Evolutionary conservation across 495 filamentous ascomycete species (phyloP), one percentile per base, ranked within the genome.

Genomic region (Amphirosellinia nigrospora): DNA sequence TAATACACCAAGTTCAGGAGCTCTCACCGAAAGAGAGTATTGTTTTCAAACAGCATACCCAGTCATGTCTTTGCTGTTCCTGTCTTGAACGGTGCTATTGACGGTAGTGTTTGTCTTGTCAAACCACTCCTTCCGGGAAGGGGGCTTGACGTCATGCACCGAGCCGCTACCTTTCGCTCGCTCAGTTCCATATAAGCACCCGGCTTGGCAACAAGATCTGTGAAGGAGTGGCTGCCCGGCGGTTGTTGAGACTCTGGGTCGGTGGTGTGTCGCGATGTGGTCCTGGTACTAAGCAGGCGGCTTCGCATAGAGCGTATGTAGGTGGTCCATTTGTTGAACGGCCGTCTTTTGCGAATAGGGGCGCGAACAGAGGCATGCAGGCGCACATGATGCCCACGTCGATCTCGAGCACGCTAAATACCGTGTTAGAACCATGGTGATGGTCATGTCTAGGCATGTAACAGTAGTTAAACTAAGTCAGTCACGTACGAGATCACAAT

Each of bases 311-410:
- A 60, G 56, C 56, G 56, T 16, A 60, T 38, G 56, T 60, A 60
- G 7, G 56, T 34, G 21, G 56, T 60, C 56, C 56, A 60, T 32
- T 60, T 60, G 6, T 26, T 16, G 26, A 60, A 38, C 56, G 56
- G 56, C 30, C 56, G 7, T 60, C 38, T 13, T 38, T 38, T 21
- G 56, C 30, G 21, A 60, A 32, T 4, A 60, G 11, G 19, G 56
- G 56, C 38, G 28, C 56, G 56, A 60, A 60, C 1, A 60, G 56
- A 16, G 79, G 79, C 32, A 81, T 72, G 53, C 80, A 82, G 36
- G 78, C 78, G 39, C 77, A 72, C 66, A 82, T 76, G 70, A 81
- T 74, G 36, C 74, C 73, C 30, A 79, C 66, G 59, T 82, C 70
- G 67, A 78, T 61, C 68, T 82, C 80, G 32, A 82, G 63, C 7